Evolutionary conservation across 306 rosid species (phyloP).

Genomic region (Casuarina glauca): DNA sequence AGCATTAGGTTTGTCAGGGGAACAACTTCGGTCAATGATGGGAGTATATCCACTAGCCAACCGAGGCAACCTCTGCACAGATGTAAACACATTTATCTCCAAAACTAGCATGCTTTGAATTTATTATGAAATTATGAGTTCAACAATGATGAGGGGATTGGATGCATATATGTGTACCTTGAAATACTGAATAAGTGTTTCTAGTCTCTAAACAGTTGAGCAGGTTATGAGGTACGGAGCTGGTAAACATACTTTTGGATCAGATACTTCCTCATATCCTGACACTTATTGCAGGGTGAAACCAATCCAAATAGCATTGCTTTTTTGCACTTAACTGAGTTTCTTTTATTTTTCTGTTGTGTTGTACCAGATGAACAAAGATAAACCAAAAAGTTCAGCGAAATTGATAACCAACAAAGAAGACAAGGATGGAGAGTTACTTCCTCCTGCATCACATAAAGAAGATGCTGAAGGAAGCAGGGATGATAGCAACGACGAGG

Average conservation of each 20-base stretch:
- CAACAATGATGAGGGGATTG: too few relatives aligned
- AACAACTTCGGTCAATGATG: too few relatives aligned
- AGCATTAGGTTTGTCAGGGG: too few relatives aligned
- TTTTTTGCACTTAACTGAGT: neutral
- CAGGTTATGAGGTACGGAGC: neutral
- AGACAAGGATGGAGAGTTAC: conserved; percentile 55
- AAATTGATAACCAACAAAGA: conserved; percentile 37
- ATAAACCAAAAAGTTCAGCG: conserved; percentile 40
- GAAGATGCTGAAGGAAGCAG: conserved; percentile 51
- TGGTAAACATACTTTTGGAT: too few relatives aligned
- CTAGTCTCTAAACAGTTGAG: neutral
- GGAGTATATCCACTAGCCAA: too few relatives aligned
- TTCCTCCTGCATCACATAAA: conserved; percentile 61
- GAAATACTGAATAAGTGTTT: neutral
- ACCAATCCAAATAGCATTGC: neutral
- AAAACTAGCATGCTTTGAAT: too few relatives aligned
- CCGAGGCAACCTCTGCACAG: too few relatives aligned
- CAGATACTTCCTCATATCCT: neutral
- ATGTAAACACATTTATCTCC: too few relatives aligned
- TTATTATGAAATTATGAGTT: too few relatives aligned
- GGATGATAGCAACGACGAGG: neutral
- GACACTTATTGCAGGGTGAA: neutral
- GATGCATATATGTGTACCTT: too few relatives aligned
- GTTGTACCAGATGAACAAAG: conserved; percentile 69
- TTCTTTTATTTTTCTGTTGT: conserved; percentile 1